Conservation (phyloP, 306 rosid genomes). For the Medicago ruthenica region DNA sequence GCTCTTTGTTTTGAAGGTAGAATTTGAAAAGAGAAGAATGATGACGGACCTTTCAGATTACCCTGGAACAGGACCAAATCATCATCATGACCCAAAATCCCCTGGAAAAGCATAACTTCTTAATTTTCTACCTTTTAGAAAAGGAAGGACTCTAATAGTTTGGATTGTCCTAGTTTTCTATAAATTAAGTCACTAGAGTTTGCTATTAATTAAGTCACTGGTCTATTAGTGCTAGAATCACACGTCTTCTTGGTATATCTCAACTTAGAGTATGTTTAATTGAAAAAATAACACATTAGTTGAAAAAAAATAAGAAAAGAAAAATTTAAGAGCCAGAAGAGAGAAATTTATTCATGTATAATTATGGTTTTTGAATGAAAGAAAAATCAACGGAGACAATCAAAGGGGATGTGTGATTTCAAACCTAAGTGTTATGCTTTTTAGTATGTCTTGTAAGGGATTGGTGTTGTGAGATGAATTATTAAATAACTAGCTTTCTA, state of each 20-base stretch:
- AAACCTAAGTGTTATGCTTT: too few relatives aligned
- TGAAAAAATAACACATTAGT: background rate
- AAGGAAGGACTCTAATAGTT: background rate
- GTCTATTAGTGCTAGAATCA: background rate
- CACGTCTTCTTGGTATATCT: background rate
- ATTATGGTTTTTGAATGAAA: too few relatives aligned
- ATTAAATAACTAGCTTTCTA: too few relatives aligned
- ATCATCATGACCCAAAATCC: constrained; percentile 46
- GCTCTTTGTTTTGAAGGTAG: constrained; percentile 25
- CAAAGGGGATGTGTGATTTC: background rate
- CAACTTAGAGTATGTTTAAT: background rate
- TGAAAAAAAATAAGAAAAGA: too few relatives aligned
- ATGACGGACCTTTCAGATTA: constrained; percentile 46
- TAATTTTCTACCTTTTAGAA: background rate
- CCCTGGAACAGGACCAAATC: constrained; percentile 44
- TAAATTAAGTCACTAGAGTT: background rate
- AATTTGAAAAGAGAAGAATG: constrained; percentile 39
- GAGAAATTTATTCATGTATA: too few relatives aligned
- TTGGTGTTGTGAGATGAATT: too few relatives aligned
- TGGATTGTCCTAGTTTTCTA: constrained; percentile 2
- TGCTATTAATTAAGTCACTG: too few relatives aligned
- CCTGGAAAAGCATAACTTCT: constrained; percentile 45
- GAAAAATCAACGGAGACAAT: too few relatives aligned
- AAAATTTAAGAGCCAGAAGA: background rate
- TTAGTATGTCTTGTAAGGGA: too few relatives aligned